A percentile compares a stretch with the other conserved stretches of the same genome.
phyloP scores from a whole-genome alignment of 495 filamentous ascomycete species.

The Penicillium desertorum region DNA sequence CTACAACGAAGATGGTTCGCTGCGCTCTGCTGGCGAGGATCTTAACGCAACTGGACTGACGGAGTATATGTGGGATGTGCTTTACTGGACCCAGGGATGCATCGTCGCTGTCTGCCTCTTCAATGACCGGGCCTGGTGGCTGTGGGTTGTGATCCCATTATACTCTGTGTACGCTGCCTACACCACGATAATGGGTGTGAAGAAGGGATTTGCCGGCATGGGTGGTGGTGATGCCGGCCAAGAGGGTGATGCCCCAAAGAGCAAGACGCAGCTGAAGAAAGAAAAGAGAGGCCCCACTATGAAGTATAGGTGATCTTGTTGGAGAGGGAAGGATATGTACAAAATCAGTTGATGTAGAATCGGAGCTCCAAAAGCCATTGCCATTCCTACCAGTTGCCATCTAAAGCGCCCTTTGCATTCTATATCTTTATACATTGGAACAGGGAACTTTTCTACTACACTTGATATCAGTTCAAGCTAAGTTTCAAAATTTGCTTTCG shows the following conservation, averaged over 20 bases:
- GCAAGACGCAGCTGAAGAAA: slow-evolving; percentile 63
- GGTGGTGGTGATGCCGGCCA: slow-evolving; percentile 32
- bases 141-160: slow-evolving; percentile 67
- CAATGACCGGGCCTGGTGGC: slow-evolving; percentile 75
- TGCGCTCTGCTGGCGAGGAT: slow-evolving; percentile 81
- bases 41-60: slow-evolving; percentile 85
- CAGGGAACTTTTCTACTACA: not conserved
- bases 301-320: slow-evolving; percentile 41
- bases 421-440: not conserved
- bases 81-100: slow-evolving; percentile 85
- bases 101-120: slow-evolving; percentile 63
- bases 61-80: slow-evolving; percentile 95
- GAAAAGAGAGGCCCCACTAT: slow-evolving; percentile 57
- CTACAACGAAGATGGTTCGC: slow-evolving; percentile 62
- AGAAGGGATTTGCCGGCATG: slow-evolving; percentile 63
- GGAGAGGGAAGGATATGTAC: not conserved
- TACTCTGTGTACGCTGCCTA: slow-evolving; percentile 72
- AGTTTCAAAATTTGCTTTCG: not conserved
- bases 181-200: slow-evolving; percentile 60
- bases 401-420: not conserved
- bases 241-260: slow-evolving; percentile 36
- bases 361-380: not conserved
- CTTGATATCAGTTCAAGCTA: not conserved
- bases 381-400: not conserved
- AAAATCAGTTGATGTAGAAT: not conserved